Evolutionary conservation across 257 asterid species (phyloP).

Genomic region (Przewalskia tangutica): DNA sequence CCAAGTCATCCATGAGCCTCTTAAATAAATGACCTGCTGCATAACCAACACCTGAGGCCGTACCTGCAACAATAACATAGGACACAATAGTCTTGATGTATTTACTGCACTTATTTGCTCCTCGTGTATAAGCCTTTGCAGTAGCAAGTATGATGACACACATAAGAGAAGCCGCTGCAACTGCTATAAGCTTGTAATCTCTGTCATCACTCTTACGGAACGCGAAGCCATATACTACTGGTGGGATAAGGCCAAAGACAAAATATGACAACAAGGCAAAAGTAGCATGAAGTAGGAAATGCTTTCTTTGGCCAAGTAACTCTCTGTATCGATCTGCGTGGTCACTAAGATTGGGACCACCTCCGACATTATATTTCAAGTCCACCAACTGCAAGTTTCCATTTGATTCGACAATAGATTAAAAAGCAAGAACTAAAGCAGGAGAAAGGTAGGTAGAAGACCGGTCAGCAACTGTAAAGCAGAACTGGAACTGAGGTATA

Average conservation of each 20-base stretch:
- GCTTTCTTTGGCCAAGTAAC: slow-evolving; percentile 33
- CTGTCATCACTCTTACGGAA: slow-evolving; percentile 29
- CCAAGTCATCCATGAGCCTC: slow-evolving; percentile 20
- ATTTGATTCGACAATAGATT: neutral
- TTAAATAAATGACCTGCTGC: slow-evolving; percentile 27
- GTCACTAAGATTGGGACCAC: neutral
- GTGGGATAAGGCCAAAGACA: slow-evolving; percentile 46
- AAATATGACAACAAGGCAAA: slow-evolving; percentile 39
- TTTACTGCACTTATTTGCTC: slow-evolving; percentile 8
- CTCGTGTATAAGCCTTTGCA: slow-evolving; percentile 24
- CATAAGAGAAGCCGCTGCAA: slow-evolving; percentile 23
- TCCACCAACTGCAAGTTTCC: slow-evolving; percentile 36
- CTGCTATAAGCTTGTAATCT: slow-evolving; percentile 41
- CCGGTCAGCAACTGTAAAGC: neutral
- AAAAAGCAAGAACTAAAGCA: neutral
- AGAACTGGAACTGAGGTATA: neutral
- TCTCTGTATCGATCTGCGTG: slow-evolving; percentile 19
- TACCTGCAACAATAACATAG: slow-evolving; percentile 23
- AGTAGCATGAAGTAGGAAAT: slow-evolving; percentile 35
- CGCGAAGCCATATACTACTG: slow-evolving; percentile 36
- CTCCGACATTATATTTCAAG: slow-evolving; percentile 18
- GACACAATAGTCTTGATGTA: slow-evolving; percentile 27
- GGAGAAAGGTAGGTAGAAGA: neutral
- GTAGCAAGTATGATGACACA: slow-evolving; percentile 36
- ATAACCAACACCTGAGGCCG: slow-evolving; percentile 42